Evolutionary conservation across 345 rosid species (phyloP), one percentile per base, ranked within the genome.

Genomic region (Eucalyptus sp.): DNA sequence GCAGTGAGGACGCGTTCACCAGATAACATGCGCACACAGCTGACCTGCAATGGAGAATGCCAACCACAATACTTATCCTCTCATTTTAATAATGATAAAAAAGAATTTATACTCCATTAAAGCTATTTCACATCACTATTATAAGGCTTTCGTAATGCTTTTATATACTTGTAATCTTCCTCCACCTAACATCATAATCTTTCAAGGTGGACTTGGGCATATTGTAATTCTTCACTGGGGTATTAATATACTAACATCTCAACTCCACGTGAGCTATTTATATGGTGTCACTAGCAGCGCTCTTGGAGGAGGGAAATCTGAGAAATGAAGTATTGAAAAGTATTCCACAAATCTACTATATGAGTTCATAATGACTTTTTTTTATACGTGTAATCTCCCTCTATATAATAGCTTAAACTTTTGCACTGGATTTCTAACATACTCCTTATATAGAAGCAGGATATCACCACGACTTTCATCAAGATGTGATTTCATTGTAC

Each of bases 1-100:
- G 99, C 94, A 68, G 98, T 95, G 88, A 97, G 99, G 86, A 97
- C 99, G 62, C 99, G 96, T 91, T 97, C 99, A 44, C 99, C 99
- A 31, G 99, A 96, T 88, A 97, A 92, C 99, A 97, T 97, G 87
- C 97, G 94, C 89, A 96, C 99, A 92, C 95, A 94, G 91, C 96
- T 96, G 89, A 96, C 97, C 99, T 97, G 92, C 91, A 93, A 86
- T 50, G 56, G 80, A 58, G 29, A 89, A 86, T 86, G 86, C 29
- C 49, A 89, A 68, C 48, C 84, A 76, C 44, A 76, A 10, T 76
- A 43, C 84, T 76, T 76, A 76, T 10, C 27, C 14, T 76, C 84
- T 41, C 48, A 76, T 41, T 33, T 41, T 76, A 76, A 76, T 37
- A 10, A 37, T 16, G 24, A 16, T 41, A 22, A 41, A 37, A 76